phyloP scores from a whole-genome alignment of 2,329 filamentous ascomycete species.

The Pseudogymnoascus sp. region DNA sequence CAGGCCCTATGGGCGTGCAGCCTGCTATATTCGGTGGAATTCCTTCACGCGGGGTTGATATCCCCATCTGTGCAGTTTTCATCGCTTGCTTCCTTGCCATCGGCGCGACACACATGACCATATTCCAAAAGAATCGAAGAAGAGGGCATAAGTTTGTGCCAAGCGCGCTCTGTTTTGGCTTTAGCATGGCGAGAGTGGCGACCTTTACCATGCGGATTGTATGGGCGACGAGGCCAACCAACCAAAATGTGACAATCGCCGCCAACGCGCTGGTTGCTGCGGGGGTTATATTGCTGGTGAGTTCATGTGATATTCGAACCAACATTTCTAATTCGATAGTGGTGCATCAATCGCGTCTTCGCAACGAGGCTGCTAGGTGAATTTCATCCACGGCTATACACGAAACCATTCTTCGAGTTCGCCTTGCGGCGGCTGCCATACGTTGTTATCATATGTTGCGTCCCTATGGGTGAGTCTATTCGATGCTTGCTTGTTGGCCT shows the following conservation, averaged over 20 bases:
- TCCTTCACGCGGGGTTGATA: neutral
- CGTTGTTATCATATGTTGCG: neutral
- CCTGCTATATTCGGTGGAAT: neutral
- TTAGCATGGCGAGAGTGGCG: slow-evolving; percentile 38
- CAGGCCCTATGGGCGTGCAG: neutral
- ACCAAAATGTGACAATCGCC: slow-evolving; percentile 28
- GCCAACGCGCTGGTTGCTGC: neutral
- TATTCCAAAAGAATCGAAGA: slow-evolving; percentile 44
- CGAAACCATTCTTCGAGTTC: neutral
- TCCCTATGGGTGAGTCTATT: neutral
- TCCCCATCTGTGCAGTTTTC: neutral
- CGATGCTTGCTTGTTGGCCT: neutral
- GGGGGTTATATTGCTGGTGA: neutral
- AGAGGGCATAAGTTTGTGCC: slow-evolving; percentile 51
- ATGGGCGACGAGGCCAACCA: slow-evolving; percentile 46
- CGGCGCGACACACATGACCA: slow-evolving; percentile 44
- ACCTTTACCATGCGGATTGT: slow-evolving; percentile 38
- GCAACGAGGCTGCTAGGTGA: neutral
- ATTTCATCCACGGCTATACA: neutral
- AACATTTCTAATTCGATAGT: neutral
- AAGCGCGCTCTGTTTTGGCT: slow-evolving; percentile 48
- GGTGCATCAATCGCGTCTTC: neutral
- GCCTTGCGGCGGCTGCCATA: neutral
- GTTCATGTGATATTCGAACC: neutral
- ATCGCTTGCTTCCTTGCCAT: neutral